Evolutionary conservation across 805 yeast species (phyloP), one percentile per base, ranked within the genome.

Genomic region (Monosporozyma yasuniensis): DNA sequence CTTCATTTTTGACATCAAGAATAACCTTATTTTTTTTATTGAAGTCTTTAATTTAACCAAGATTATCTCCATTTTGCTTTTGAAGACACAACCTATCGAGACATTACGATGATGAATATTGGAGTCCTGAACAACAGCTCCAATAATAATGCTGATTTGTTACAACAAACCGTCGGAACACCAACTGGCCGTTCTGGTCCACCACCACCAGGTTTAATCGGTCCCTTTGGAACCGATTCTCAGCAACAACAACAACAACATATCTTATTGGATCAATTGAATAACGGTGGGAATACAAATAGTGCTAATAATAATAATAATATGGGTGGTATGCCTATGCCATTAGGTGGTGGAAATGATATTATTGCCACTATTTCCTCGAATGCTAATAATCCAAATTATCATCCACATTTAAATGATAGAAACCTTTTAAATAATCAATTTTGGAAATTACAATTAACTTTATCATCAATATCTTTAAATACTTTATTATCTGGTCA

Each of bases 401-500:
- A 57, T 46, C 71, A 67, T 48, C 69, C 70, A 16, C 69, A 63
- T 56, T 49, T 65, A 14, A 66, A 61, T 34, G 69, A 66, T 43
- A 64, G 65, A 16, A 47, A 60, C 1, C 50, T 66, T 47, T 47
- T 64, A 44, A 64, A 61, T 44, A 64, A 66, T 44, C 65, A 66
- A 10, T 61, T 65, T 42, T 67, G 71, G 71, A 66, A 67, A 50
- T 49, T 67, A 19, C 71, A 67, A 53, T 51, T 66, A 48, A 67
- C 64, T 48, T 52, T 67, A 41, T 66, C 68, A 1, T 55, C 63
- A 10, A 55, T 61, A 1, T 65, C 70, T 7, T 55, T 63, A 53
- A 68, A 64, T 21, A 59, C 67, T 12, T 41, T 65, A 43, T 44
- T 44, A 44, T 14, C 37, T 21, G 70, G 70, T 4, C 69, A 61